Evolutionary conservation across 495 filamentous ascomycete genomes (phyloP).

Genomic region (Tuber aestivum): DNA sequence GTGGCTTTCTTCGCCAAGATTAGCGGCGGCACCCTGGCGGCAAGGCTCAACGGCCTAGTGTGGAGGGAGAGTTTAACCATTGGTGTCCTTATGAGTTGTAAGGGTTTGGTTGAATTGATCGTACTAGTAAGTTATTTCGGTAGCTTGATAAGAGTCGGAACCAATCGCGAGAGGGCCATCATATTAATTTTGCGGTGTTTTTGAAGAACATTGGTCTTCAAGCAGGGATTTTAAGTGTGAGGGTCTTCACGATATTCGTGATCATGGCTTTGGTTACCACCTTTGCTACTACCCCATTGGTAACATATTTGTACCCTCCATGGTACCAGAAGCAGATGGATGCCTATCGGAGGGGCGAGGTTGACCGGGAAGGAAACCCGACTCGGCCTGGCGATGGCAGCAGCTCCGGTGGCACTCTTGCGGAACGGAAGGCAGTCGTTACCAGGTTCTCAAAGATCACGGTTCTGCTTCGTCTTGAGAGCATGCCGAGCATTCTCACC

Average conservation of each 20-base stretch:
- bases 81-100: constrained; percentile 93
- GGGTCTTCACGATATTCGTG: constrained; percentile 98
- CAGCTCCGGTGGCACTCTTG: constrained; percentile 41
- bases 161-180: background rate
- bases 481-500: constrained; percentile 76
- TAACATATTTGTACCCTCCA: constrained; percentile 68
- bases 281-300: constrained; percentile 81
- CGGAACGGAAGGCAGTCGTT: constrained; percentile 46
- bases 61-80: constrained; percentile 94
- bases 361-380: constrained; percentile 80
- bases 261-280: constrained; percentile 94
- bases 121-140: constrained; percentile 62
- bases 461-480: constrained; percentile 78
- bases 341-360: constrained; percentile 84
- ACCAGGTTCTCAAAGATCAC: constrained; percentile 47
- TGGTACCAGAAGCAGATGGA: constrained; percentile 90
- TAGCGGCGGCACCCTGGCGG: constrained; percentile 74
- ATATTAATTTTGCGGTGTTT: background rate
- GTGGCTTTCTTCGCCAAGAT: constrained; percentile 86
- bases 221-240: constrained; percentile 76
- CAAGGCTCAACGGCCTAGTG: constrained; percentile 66
- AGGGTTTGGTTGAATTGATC: constrained; percentile 92
- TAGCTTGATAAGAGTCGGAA: background rate
- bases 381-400: constrained; percentile 46
- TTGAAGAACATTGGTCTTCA: constrained; percentile 84